Conservation (phyloP, 345 rosid genomes). For the Lenwebbia sp. region DNA sequence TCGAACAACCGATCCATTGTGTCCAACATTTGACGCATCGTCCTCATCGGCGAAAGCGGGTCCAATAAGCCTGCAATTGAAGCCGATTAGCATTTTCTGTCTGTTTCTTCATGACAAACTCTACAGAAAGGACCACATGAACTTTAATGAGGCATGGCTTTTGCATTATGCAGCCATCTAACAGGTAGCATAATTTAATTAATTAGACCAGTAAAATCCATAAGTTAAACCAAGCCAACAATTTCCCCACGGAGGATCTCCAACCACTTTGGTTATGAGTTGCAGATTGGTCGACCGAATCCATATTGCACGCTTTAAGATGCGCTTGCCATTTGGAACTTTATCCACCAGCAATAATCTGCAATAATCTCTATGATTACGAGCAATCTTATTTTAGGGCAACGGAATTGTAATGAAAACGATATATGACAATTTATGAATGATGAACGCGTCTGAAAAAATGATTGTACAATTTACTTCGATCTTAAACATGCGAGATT, state of each 20-base stretch:
- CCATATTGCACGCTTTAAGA: neutral
- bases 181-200: too few relatives aligned
- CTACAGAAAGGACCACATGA: neutral
- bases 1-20: constrained; percentile 67
- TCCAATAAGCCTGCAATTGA: constrained; percentile 40
- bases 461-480: neutral
- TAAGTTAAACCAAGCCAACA: neutral
- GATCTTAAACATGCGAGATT: neutral
- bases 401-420: neutral
- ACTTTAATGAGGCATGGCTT: neutral
- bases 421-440: neutral
- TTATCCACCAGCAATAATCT: neutral
- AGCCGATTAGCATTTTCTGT: neutral
- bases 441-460: neutral
- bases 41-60: constrained; percentile 62
- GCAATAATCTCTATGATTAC: too few relatives aligned
- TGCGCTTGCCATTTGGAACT: neutral
- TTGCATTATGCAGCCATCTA: neutral
- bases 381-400: neutral
- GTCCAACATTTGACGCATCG: constrained; percentile 74
- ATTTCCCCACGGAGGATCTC: neutral
- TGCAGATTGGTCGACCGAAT: neutral
- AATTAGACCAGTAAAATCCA: neutral
- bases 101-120: neutral
- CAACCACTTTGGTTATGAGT: neutral